These are phyloP conservation scores for Diaporthe eres DNA, from an alignment of 2,329 filamentous ascomycete genomes.

Conservation along the genomic window DNA sequence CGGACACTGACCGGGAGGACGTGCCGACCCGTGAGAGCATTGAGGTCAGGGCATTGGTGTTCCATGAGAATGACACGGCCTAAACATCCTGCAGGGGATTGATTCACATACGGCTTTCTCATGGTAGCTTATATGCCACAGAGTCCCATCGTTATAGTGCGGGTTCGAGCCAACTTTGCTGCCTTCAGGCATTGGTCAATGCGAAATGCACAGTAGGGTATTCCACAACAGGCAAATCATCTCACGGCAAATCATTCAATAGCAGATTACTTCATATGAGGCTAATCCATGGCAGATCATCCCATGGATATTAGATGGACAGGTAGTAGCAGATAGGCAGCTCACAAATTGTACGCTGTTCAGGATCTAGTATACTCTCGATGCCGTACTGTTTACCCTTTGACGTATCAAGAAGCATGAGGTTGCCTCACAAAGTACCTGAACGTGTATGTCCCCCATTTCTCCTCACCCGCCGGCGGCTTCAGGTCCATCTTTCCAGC, in stretches of 20 bases:
- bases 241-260: too few species aligned
- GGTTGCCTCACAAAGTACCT: constrained; percentile 50
- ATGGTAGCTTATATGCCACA: too few species aligned
- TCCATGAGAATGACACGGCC: constrained; percentile 28
- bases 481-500: constrained; percentile 43
- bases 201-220: too few species aligned
- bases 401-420: neutral
- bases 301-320: neutral
- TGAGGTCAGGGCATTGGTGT: constrained; percentile 40
- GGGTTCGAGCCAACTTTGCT: too few species aligned
- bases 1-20: constrained; percentile 55
- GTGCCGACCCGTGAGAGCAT: constrained; percentile 37
- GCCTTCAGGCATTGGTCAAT: too few species aligned
- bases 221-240: too few species aligned
- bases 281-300: too few species aligned
- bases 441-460: constrained; percentile 53
- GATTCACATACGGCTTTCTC: too few species aligned
- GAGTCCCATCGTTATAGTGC: too few species aligned
- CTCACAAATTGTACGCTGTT: neutral
- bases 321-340: neutral
- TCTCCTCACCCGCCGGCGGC: constrained; percentile 46
- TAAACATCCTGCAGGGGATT: neutral
- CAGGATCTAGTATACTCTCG: too few species aligned
- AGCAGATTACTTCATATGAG: too few species aligned
- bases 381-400: neutral